These are phyloP conservation scores for Coemansia sp. DNA, from an alignment of 192 early-diverging fungal species.

Conservation along the genomic window DNA sequence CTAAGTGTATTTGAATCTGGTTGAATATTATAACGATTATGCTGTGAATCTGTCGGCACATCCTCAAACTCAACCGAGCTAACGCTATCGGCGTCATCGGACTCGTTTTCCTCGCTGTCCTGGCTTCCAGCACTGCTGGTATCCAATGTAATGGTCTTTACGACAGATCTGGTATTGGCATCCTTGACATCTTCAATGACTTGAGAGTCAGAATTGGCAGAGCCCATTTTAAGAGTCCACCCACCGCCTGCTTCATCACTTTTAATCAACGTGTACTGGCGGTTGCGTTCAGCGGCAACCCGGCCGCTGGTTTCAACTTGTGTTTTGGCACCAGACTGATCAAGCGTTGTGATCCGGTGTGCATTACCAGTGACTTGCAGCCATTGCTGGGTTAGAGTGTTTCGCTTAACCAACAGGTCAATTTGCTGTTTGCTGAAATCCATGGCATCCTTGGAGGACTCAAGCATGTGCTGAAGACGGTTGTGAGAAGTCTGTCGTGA, in stretches of 20 bases:
- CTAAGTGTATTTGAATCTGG: background rate
- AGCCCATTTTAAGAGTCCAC: conserved; percentile 60
- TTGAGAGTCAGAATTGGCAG: background rate
- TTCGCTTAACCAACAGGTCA: conserved; percentile 75
- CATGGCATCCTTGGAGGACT: conserved; percentile 65
- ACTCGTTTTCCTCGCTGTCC: conserved; percentile 23
- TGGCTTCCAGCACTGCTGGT: background rate
- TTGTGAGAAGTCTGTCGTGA: conserved; percentile 77
- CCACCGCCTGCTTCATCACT: conserved; percentile 71
- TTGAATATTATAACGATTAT: background rate
- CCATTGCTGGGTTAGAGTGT: conserved; percentile 80
- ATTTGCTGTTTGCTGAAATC: conserved; percentile 95
- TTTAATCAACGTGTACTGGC: conserved; percentile 83
- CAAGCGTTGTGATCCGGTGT: conserved; percentile 19
- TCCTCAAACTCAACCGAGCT: conserved; percentile 63
- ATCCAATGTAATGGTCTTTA: background rate
- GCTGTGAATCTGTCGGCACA: conserved; percentile 16
- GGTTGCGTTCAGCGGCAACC: conserved; percentile 78
- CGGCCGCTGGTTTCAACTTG: conserved; percentile 54
- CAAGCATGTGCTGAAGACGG: conserved; percentile 71
- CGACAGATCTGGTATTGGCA: background rate
- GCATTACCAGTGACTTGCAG: conserved; percentile 54
- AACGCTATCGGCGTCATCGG: conserved; percentile 49
- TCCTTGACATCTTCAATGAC: background rate
- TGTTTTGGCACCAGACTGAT: background rate